A percentile compares a stretch with the other conserved stretches of the same genome.
Evolutionary conservation across 2,329 filamentous ascomycete genomes (phyloP).

Genomic region (Aspergillus sp.): DNA sequence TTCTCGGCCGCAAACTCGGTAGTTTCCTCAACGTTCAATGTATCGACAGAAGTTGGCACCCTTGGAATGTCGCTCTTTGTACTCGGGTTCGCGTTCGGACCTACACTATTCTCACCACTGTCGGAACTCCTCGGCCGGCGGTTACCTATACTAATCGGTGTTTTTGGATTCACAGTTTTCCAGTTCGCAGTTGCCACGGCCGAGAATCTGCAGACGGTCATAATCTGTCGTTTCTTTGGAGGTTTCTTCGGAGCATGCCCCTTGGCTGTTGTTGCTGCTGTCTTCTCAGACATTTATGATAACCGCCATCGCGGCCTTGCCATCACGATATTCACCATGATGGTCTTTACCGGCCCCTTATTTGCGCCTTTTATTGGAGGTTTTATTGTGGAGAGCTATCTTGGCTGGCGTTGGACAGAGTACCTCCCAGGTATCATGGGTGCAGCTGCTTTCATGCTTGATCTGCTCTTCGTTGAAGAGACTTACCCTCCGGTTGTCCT

Average conservation of each 20-base stretch:
- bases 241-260: slow-evolving; percentile 50
- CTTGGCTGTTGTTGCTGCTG: slow-evolving; percentile 45
- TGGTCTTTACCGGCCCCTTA: slow-evolving; percentile 57
- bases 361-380: slow-evolving; percentile 55
- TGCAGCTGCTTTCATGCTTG: slow-evolving; percentile 46
- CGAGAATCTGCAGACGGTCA: slow-evolving; percentile 41
- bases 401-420: slow-evolving; percentile 56
- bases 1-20: slow-evolving; percentile 69
- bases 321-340: slow-evolving; percentile 56
- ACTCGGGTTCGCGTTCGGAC: slow-evolving; percentile 2
- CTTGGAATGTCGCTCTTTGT: slow-evolving; percentile 4
- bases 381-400: slow-evolving; percentile 50
- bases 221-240: slow-evolving; percentile 49
- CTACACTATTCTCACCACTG: slow-evolving; percentile 53
- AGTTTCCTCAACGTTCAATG: slow-evolving; percentile 63
- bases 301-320: slow-evolving; percentile 40
- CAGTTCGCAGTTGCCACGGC: slow-evolving; percentile 48
- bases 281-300: slow-evolving; percentile 54
- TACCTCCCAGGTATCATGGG: slow-evolving; percentile 58
- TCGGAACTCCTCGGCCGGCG: slow-evolving; percentile 59
- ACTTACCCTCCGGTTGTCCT: slow-evolving; percentile 59
- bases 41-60: slow-evolving; percentile 41
- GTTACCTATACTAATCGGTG: slow-evolving; percentile 50
- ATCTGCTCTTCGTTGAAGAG: slow-evolving; percentile 52
- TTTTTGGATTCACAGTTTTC: slow-evolving; percentile 48